These are phyloP conservation scores for Fragilaria radians DNA, from an alignment of 108 stramenopile genomes.

Conservation along the genomic window DNA sequence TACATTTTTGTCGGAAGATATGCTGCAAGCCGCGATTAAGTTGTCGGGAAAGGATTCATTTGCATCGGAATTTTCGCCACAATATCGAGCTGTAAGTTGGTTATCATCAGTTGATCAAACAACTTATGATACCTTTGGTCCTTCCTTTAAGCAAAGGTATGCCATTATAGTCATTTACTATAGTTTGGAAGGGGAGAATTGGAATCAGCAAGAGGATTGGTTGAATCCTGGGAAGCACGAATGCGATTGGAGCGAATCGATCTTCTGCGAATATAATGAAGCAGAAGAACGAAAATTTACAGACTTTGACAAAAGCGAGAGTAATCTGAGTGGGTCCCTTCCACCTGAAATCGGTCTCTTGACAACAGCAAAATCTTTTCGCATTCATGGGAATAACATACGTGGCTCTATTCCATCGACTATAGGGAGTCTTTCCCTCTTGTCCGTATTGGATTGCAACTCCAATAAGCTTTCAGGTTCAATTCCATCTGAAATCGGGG, in stretches of 20 bases:
- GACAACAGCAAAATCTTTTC: neutral
- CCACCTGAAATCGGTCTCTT: constrained; percentile 2
- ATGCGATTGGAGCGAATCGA: neutral
- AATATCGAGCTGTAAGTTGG: neutral
- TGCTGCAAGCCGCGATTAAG: neutral
- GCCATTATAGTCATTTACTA: neutral
- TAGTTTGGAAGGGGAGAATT: neutral
- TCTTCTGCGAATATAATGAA: neutral
- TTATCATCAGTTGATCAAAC: neutral
- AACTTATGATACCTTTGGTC: neutral
- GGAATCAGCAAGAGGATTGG: neutral
- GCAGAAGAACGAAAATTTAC: neutral
- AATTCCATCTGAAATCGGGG: constrained; percentile 28
- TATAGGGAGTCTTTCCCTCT: constrained; percentile 21
- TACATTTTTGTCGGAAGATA: neutral
- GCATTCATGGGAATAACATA: neutral
- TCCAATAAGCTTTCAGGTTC: constrained; percentile 29
- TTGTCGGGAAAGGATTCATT: neutral
- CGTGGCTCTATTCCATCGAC: constrained; percentile 13
- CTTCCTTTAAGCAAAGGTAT: neutral
- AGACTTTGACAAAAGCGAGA: constrained; percentile 9
- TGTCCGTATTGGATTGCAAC: constrained; percentile 27
- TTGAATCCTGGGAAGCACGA: neutral
- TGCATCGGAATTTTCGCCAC: neutral
- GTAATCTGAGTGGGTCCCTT: neutral